Conservation (phyloP, 495 filamentous ascomycete species). For the Cairneyella variabilis region DNA sequence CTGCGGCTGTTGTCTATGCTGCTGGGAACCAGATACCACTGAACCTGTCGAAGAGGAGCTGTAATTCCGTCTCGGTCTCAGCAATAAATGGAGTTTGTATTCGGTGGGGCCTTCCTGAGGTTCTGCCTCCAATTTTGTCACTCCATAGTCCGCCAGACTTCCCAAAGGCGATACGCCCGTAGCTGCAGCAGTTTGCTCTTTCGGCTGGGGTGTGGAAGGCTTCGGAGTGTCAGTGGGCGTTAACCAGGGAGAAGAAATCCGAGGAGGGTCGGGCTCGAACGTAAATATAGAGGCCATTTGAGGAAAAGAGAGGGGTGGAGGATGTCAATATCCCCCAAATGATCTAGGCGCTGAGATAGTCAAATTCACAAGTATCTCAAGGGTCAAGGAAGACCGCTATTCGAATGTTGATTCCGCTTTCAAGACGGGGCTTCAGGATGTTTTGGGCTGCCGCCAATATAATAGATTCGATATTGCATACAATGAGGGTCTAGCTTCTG, state of each 20-base stretch:
- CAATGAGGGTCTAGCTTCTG: background rate
- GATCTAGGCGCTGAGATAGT: too few relatives aligned
- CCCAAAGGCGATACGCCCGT: constrained; percentile 35
- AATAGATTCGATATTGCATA: background rate
- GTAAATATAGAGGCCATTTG: constrained; percentile 94
- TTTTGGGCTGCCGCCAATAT: background rate
- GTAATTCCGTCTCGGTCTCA: constrained; percentile 74
- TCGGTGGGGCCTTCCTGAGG: constrained; percentile 92
- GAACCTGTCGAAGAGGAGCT: constrained; percentile 58
- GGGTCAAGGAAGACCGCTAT: too few relatives aligned
- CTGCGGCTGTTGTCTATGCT: constrained; percentile 38
- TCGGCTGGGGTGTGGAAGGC: constrained; percentile 21
- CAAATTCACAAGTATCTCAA: too few relatives aligned
- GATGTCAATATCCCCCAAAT: too few relatives aligned
- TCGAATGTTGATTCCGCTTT: too few relatives aligned
- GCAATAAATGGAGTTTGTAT: constrained; percentile 92
- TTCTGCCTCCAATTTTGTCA: constrained; percentile 80
- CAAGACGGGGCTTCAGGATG: background rate
- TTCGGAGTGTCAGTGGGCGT: constrained; percentile 28
- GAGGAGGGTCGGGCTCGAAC: constrained; percentile 80
- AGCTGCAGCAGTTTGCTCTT: constrained; percentile 8
- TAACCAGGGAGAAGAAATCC: constrained; percentile 88
- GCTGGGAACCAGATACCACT: constrained; percentile 56
- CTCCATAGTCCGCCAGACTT: constrained; percentile 63
- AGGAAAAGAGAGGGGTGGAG: background rate